Base-by-base conservation (phyloP, 306 rosid species). In the Abrus pulchellus region DNA sequence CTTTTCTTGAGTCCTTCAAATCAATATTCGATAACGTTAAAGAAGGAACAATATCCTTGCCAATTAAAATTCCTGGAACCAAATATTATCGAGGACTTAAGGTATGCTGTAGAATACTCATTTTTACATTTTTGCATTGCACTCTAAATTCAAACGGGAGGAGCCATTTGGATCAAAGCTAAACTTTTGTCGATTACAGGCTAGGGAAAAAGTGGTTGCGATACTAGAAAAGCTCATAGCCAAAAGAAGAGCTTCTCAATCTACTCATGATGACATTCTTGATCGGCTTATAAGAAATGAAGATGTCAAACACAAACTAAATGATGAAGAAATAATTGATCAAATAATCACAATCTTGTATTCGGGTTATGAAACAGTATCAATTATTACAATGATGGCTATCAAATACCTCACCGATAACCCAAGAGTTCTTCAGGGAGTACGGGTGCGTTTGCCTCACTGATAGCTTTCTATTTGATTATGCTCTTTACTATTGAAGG, bases 281-380 rank as follows among this genome's bases (percentile, higher is more conserved):
- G 89, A 75, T 4, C 34, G 52, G 9, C 81, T 88, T 34, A 43
- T 90, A 69, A 88, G 55, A 84, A 80, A 63, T 9, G 87, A 93
- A 28, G 92, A 84, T 9, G 81, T 41, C 32, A 87, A 71, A 74
- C 61, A 87, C 77, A 78, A 86, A 34, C 88, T 93, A 1, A 74
- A 28, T 28, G 98, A 93, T 38, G 97, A 91, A 54, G 92, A 93
- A 33, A 77, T 91, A 14, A 85, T 88, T 43, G 98, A 93, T 75
- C 94, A 88, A 9, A 81, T 93, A 8, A 85, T 91, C 50, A 87
- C 97, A 10, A 66, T 93, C 28, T 34, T 93, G 69, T 88, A 93
- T 53, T 93, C 98, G 1, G 94, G 98, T n/a, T 93, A 87, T 63
- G 98, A 93, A 85, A 93, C 97, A 28, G 98, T 93, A 53, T 93